Base-by-base conservation (phyloP, 2,329 filamentous ascomycete genomes). In the Xylariaceae sp. region DNA sequence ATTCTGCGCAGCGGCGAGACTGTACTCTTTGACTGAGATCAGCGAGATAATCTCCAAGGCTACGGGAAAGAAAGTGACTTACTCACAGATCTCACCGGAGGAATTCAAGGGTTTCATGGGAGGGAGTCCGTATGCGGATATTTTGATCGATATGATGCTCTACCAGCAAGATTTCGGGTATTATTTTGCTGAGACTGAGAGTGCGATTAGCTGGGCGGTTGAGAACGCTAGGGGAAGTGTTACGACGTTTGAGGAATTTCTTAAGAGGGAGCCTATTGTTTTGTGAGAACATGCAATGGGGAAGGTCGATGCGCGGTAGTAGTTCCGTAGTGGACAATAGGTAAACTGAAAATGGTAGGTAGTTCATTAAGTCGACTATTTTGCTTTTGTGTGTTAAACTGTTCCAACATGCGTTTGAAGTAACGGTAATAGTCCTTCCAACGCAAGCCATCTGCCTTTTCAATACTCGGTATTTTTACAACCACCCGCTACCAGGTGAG, bases 1-100 rank as follows among this genome's bases (percentile, higher is more conserved):
- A 3, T 66, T 82, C 30, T 65, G 68, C 15, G 77, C 68, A 0
- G 75, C 76, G 0, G 59, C 64, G 14, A 65, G 66, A 66, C 51
- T 73, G 4, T 66, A 67, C 47, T 58, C 66, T 5, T 58, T 69
- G 7, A 56, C 66, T 1, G 66, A 77, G 27, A 63, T 77, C 2
- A 68, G 67, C 6, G 58, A 62, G 3, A 62, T 66, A 5, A 65
- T 79, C 39, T 62, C 59, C 3, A 65, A 66, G 44, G 66, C 69
- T 2, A 70, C 68, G 0, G 73, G 75, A 0, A 69, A 75, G 55
- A 58, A 50, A 1, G 58, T 67, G 7, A 44, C 52, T 5, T 57
- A 48, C 41, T 47, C 52, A 32, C 55, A 56, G 40, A 32, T 56
- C 15, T 38, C 57, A 15, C 9, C 12, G 2, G 55, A 54, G 14